These are phyloP conservation scores for Plasmodium ovale DNA, from an alignment of 169 alveolate genomes.

Conservation along the genomic window DNA sequence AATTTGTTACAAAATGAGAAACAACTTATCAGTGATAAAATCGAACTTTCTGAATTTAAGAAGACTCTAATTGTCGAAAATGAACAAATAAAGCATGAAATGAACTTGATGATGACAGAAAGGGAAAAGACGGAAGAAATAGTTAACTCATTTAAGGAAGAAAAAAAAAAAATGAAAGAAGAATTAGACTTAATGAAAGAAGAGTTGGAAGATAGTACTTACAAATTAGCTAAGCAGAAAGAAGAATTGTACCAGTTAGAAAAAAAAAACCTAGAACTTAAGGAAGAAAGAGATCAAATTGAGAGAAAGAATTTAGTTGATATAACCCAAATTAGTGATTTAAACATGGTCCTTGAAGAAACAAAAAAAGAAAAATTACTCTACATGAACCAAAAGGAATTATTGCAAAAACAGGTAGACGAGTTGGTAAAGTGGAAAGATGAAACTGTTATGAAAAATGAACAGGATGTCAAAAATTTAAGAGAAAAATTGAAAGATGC, in stretches of 20 bases:
- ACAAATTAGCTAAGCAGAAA: constrained; percentile 1
- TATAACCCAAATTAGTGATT: constrained; percentile 6
- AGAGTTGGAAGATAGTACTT: background rate
- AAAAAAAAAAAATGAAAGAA: constrained; percentile 20
- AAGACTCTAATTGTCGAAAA: constrained; percentile 13
- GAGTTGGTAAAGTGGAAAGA: constrained; percentile 22
- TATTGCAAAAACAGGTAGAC: background rate
- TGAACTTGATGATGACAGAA: constrained; percentile 13
- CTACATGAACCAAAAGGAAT: background rate
- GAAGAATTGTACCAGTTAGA: background rate
- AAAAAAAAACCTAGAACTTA: constrained; percentile 7
- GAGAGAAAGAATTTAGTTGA: background rate
- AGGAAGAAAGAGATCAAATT: constrained; percentile 20
- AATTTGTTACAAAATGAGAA: constrained; percentile 52
- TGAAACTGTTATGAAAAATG: background rate
- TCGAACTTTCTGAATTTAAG: constrained; percentile 23
- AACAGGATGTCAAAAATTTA: constrained; percentile 7
- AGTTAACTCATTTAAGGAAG: background rate
- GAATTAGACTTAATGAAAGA: constrained; percentile 1
- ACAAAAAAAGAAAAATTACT: constrained; percentile 1
- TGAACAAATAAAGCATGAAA: constrained; percentile 31
- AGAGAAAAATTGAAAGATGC: constrained; percentile 6
- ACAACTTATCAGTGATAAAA: constrained; percentile 20
- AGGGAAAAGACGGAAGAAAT: constrained; percentile 25
- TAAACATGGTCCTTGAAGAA: constrained; percentile 13